Conservation (phyloP, 176 grass and related monocot species). For the Carex kokanica region DNA sequence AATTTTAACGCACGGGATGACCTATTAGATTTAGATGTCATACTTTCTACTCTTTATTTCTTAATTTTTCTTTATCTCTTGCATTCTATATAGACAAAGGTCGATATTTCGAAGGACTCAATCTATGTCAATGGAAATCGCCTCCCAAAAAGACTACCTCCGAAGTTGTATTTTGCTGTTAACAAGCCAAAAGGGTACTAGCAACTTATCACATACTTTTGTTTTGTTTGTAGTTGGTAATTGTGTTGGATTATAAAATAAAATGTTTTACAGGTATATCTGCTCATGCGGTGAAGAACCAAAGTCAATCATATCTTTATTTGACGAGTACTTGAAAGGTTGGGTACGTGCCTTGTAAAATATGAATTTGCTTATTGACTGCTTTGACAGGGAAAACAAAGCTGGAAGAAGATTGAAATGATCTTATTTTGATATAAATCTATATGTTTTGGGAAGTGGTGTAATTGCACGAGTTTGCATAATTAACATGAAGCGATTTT, state of each 20-base stretch:
- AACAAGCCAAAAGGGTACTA: slow-evolving; percentile 92
- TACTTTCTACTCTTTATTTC: background rate
- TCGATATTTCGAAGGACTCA: slow-evolving; percentile 82
- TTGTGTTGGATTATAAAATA: slow-evolving; percentile 26
- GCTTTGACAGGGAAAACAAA: background rate
- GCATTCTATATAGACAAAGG: slow-evolving; percentile 54
- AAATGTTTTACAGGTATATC: slow-evolving; percentile 62
- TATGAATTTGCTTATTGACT: background rate
- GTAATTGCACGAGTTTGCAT: background rate
- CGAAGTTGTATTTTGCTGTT: slow-evolving; percentile 80
- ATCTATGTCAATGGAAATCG: slow-evolving; percentile 90
- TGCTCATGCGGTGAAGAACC: slow-evolving; percentile 77
- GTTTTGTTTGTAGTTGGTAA: background rate
- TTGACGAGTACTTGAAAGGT: slow-evolving; percentile 70
- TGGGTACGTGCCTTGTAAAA: slow-evolving; percentile 61
- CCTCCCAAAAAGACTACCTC: slow-evolving; percentile 81
- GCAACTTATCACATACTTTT: slow-evolving; percentile 26
- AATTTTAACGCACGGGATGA: background rate
- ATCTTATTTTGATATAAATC: background rate
- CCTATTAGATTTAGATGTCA: background rate
- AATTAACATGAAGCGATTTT: background rate
- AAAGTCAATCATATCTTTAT: slow-evolving; percentile 78
- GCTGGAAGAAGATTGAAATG: background rate
- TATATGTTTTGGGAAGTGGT: background rate
- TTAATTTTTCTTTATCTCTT: background rate